These are phyloP conservation scores for Aegilops bicornis DNA, from an alignment of 176 grass and related monocot species.

Conservation along the genomic window DNA sequence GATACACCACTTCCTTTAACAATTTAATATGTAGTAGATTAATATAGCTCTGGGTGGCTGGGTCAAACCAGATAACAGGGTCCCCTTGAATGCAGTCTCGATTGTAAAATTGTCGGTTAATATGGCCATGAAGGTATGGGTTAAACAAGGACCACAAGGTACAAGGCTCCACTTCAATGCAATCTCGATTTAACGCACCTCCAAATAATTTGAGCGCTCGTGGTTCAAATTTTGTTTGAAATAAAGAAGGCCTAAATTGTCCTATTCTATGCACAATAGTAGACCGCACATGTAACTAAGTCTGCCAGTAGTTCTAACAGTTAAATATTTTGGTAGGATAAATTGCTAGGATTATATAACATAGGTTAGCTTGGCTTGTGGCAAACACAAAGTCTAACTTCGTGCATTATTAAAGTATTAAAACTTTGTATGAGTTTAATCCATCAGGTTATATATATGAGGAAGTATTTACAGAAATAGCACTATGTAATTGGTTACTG, in stretches of 20 bases:
- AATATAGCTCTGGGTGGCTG: neutral
- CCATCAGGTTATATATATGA: neutral
- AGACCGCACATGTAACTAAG: neutral
- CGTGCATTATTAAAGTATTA: neutral
- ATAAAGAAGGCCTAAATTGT: neutral
- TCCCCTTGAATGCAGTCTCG: neutral
- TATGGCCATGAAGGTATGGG: neutral
- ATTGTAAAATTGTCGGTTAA: neutral
- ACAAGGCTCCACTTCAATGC: neutral
- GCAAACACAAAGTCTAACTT: neutral
- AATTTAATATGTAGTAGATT: conserved; percentile 1
- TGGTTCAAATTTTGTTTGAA: neutral
- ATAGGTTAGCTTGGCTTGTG: neutral
- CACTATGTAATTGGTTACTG: neutral
- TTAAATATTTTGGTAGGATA: conserved; percentile 5
- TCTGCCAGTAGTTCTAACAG: neutral
- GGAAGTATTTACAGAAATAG: conserved; percentile 3
- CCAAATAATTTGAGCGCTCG: neutral
- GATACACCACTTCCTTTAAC: neutral
- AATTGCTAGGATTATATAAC: neutral
- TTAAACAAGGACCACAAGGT: neutral
- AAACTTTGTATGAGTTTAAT: neutral
- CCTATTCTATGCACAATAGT: neutral
- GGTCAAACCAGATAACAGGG: neutral
- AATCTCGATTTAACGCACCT: neutral